Evolutionary conservation across 108 stramenopile species (phyloP).

Genomic region (Cyclostephanos invisitatus): DNA sequence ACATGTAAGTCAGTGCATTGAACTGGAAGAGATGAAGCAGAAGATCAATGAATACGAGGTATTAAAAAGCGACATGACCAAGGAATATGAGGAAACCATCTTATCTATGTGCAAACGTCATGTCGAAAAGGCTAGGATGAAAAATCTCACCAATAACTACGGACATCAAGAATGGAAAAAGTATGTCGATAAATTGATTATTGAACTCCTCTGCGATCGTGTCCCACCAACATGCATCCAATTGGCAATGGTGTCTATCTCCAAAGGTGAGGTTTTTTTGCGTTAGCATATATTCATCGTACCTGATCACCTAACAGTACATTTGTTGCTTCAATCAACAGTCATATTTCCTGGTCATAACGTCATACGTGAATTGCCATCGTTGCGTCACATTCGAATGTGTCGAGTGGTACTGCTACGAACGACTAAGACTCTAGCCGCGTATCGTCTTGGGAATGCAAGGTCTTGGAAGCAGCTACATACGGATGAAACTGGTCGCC

Average conservation of each 20-base stretch:
- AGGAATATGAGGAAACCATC: too few species aligned
- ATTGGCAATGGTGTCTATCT: not conserved
- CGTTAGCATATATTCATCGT: too few species aligned
- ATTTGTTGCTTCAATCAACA: not conserved
- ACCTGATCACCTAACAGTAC: not conserved
- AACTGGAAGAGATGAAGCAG: too few species aligned
- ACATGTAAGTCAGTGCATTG: too few species aligned
- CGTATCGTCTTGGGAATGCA: conserved; percentile 5
- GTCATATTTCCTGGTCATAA: not conserved
- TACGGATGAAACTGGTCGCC: conserved; percentile 6
- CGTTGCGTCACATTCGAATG: conserved; percentile 4
- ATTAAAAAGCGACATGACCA: too few species aligned
- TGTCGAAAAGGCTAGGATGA: too few species aligned
- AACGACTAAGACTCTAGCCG: conserved; percentile 19
- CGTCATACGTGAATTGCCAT: not conserved
- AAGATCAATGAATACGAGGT: too few species aligned
- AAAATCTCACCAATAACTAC: not conserved
- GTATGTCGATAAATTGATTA: conserved; percentile 14
- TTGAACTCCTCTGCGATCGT: conserved; percentile 12
- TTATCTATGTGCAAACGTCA: too few species aligned
- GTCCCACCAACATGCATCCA: conserved; percentile 6
- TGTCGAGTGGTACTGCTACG: not conserved
- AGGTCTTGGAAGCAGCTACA: too few species aligned
- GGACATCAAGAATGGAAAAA: not conserved
- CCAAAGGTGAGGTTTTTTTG: too few species aligned